These are phyloP conservation scores for Oemleria cerasiformis DNA, from an alignment of 306 rosid genomes.

Conservation along the genomic window DNA sequence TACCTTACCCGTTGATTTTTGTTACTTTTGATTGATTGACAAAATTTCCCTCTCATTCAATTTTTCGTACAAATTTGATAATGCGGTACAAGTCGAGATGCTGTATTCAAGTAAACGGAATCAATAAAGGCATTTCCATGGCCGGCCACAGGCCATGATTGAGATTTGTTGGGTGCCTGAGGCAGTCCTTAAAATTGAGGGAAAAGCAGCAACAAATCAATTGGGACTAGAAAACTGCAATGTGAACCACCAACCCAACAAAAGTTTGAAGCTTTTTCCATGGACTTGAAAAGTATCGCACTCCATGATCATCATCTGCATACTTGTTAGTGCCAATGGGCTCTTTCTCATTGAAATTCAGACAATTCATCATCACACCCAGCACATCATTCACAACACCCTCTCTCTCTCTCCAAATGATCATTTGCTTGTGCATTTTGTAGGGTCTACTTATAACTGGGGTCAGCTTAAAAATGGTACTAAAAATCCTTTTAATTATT, in stretches of 20 bases:
- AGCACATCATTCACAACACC: not conserved
- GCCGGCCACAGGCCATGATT: slow-evolving; percentile 16
- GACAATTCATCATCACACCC: slow-evolving; percentile 47
- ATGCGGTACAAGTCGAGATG: too few species aligned
- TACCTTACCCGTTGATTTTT: too few species aligned
- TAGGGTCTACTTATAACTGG: slow-evolving; percentile 8
- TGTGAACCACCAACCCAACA: slow-evolving; percentile 15
- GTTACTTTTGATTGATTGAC: too few species aligned
- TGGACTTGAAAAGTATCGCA: not conserved
- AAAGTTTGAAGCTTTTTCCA: slow-evolving; percentile 27
- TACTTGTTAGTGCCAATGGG: slow-evolving; percentile 54
- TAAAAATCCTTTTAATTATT: not conserved
- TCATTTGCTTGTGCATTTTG: slow-evolving; percentile 19
- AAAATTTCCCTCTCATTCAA: too few species aligned
- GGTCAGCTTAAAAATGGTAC: slow-evolving; percentile 14
- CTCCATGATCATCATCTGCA: slow-evolving; percentile 40
- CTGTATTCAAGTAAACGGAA: too few species aligned
- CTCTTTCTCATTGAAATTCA: slow-evolving; percentile 12
- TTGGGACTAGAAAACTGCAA: slow-evolving; percentile 29
- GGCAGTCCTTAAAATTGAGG: slow-evolving; percentile 50
- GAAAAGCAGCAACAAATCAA: slow-evolving; percentile 35
- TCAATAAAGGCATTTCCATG: slow-evolving; percentile 21
- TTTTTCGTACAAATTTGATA: too few species aligned
- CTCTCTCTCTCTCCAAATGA: slow-evolving; percentile 22
- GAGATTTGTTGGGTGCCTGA: slow-evolving; percentile 21